A percentile compares a stretch with the other conserved stretches of the same genome.
phyloP scores from a whole-genome alignment of 2,329 filamentous ascomycete species.

The Aspergillus transmontanensis region DNA sequence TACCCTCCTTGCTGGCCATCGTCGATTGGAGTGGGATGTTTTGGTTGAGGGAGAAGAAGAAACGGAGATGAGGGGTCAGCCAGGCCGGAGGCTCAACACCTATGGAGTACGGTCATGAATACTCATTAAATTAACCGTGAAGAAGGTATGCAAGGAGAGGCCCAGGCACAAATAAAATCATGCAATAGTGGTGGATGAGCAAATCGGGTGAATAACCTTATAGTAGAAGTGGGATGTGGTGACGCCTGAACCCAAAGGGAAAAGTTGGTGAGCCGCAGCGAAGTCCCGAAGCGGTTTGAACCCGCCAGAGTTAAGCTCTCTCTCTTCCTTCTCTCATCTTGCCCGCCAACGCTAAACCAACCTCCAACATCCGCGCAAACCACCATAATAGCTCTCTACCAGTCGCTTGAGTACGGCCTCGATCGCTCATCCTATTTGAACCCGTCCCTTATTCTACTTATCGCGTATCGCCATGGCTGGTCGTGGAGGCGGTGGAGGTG shows the following conservation, averaged over 20 bases:
- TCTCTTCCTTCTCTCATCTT: conserved; percentile 7
- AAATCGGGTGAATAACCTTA: conserved; percentile 9
- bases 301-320: conserved; percentile 16
- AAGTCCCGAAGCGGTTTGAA: conserved; percentile 17
- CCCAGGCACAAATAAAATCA: conserved; percentile 6
- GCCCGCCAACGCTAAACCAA: conserved; percentile 7
- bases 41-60: conserved; percentile 23
- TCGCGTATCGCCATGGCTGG: conserved; percentile 51
- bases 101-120: conserved; percentile 24
- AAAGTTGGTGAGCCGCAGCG: conserved; percentile 35
- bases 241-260: conserved; percentile 27
- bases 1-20: conserved; percentile 71
- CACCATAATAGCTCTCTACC: neutral
- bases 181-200: conserved; percentile 5
- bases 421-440: neutral
- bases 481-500: conserved; percentile 56
- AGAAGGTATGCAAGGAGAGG: conserved; percentile 12
- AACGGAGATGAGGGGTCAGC: conserved; percentile 28
- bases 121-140: conserved; percentile 23
- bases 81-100: conserved; percentile 29
- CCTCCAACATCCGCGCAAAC: neutral
- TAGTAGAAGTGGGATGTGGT: conserved; percentile 30
- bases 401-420: neutral
- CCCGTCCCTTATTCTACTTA: conserved; percentile 8
- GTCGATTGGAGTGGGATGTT: conserved; percentile 32